Evolutionary conservation across 352 stramenopile genomes (phyloP), one percentile per base, ranked within the genome.

Genomic region (Globisporangium camurandrum): DNA sequence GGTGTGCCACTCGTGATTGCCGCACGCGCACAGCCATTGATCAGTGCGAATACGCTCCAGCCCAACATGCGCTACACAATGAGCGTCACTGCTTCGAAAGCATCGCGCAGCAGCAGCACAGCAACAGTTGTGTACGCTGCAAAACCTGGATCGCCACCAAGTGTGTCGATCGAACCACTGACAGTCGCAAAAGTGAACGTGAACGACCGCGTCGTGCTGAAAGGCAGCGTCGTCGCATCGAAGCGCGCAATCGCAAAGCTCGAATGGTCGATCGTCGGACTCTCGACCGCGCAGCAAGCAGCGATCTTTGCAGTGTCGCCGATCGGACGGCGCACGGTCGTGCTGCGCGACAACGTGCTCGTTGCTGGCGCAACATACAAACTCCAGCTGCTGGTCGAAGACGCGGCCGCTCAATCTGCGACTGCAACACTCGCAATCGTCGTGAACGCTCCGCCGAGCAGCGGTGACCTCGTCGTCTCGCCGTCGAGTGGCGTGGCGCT

Each of bases 31-130:
- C 78, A 75, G 34, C 52, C 62, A 3, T 73, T 64, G 0, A 51
- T 88, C 24, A 8, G 45, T 1, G 68, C 71, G 1, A 75, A 74
- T 34, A 69, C 56, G 24, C 39, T 86, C 28, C 72, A 72, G 23
- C 70, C 68, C 17, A 81, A 72, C n/a, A 44, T 49, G 12, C 71
- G 59, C 37, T 81, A 85, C 54, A 71, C 78, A 43, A 82, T 86
- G 40, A 72, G 63, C 11, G 66, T 67, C 9, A 65, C 42, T 0
- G 57, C 62, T 8, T 54, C 55, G 19, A 85, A 88, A 39, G 67
- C 72, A 19, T 64, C 62, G 20, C 65, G 74, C 7, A 61, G 43
- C 0, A 71, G 61, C 5, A 58, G 42, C 2, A 41, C 69, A 0
- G 76, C 67, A 0, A n/a, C n/a, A n/a, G 59, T 75, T 2, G 56